phyloP scores from a whole-genome alignment of 495 filamentous ascomycete genomes.

The Letharia lupina region DNA sequence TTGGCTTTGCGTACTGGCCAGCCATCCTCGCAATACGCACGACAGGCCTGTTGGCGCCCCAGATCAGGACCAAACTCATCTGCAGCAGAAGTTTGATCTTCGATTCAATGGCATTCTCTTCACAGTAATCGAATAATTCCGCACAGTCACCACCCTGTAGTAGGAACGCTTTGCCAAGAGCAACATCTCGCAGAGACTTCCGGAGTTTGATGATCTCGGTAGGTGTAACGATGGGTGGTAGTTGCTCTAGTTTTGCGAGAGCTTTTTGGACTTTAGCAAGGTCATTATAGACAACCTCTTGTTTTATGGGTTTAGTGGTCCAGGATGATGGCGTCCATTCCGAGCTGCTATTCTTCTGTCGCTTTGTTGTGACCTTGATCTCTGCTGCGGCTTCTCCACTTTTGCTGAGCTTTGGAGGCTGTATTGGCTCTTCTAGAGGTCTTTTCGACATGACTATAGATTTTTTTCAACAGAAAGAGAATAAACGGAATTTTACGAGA shows the following conservation, averaged over 20 bases:
- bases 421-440: neutral
- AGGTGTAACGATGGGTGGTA: slow-evolving; percentile 87
- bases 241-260: slow-evolving; percentile 58
- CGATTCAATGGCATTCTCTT: slow-evolving; percentile 77
- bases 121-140: slow-evolving; percentile 95
- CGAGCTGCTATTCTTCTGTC: slow-evolving; percentile 11
- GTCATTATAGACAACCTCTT: slow-evolving; percentile 76
- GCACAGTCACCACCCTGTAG: slow-evolving; percentile 95
- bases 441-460: slow-evolving; percentile 1
- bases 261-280: slow-evolving; percentile 52
- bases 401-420: slow-evolving; percentile 15
- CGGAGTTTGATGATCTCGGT: slow-evolving; percentile 67
- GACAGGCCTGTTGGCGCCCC: slow-evolving; percentile 84
- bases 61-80: slow-evolving; percentile 90
- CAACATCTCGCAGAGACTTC: slow-evolving; percentile 69
- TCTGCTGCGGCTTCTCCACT: slow-evolving; percentile 20
- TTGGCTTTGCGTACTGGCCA: slow-evolving; percentile 92
- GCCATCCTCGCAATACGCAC: slow-evolving; percentile 94
- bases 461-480: neutral
- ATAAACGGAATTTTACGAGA: neutral
- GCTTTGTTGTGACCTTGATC: slow-evolving; percentile 21
- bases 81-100: slow-evolving; percentile 95
- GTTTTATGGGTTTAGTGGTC: slow-evolving; percentile 85
- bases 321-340: slow-evolving; percentile 63
- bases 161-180: slow-evolving; percentile 85